Conservation (phyloP, 2,329 filamentous ascomycete species). For the Aspergillus persii region DNA sequence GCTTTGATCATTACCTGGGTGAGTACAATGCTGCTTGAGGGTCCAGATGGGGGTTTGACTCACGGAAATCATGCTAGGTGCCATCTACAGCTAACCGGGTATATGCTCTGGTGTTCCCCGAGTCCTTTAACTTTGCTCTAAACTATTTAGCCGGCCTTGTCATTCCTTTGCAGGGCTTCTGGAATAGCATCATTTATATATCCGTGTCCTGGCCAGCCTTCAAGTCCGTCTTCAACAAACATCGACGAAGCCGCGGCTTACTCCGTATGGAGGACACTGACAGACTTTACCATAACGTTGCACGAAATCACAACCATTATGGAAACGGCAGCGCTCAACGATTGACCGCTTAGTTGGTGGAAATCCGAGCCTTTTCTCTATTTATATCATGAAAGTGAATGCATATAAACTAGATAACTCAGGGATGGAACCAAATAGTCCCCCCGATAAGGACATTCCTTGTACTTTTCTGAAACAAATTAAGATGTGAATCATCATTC, state of each 20-base stretch:
- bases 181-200: slow-evolving; percentile 77
- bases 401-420: not conserved
- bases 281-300: not conserved
- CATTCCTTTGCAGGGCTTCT: slow-evolving; percentile 77
- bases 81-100: slow-evolving; percentile 75
- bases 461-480: too few relatives aligned
- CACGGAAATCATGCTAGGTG: slow-evolving; percentile 37
- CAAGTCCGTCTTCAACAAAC: slow-evolving; percentile 29
- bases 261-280: not conserved
- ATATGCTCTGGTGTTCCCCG: slow-evolving; percentile 62
- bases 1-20: slow-evolving; percentile 45
- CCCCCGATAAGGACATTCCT: not conserved
- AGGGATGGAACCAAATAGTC: not conserved
- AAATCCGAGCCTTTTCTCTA: not conserved
- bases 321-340: slow-evolving; percentile 13
- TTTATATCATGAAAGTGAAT: not conserved
- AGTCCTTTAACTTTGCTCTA: slow-evolving; percentile 56
- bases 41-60: not conserved
- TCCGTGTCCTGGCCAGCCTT: slow-evolving; percentile 67
- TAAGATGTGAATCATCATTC: not conserved
- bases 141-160: slow-evolving; percentile 72
- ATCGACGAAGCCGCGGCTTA: not conserved
- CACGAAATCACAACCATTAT: not conserved
- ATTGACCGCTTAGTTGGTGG: slow-evolving; percentile 7
- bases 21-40: slow-evolving; percentile 2